These are phyloP conservation scores for Groenewaldozyma salmanticensis DNA, from an alignment of 805 yeast species.

Conservation along the genomic window DNA sequence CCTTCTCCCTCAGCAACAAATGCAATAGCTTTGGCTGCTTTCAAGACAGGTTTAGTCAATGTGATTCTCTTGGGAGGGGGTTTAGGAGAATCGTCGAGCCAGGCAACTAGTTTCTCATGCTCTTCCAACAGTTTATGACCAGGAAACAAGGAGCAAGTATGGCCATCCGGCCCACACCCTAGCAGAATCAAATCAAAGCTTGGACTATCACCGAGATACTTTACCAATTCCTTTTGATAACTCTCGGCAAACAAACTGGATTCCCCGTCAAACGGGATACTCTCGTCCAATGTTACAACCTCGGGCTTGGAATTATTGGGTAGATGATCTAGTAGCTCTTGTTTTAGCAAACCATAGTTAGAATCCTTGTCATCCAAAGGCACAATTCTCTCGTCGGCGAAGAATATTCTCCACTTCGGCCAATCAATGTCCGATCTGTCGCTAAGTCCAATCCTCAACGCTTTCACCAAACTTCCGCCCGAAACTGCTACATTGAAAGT, in stretches of 20 bases:
- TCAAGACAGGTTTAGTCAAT: slow-evolving; percentile 69
- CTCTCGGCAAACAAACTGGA: slow-evolving; percentile 48
- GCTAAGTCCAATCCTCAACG: slow-evolving; percentile 51
- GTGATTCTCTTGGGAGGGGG: slow-evolving; percentile 92
- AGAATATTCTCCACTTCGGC: slow-evolving; percentile 44
- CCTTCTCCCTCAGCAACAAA: slow-evolving; percentile 88
- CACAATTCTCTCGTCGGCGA: slow-evolving; percentile 87
- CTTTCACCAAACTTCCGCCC: slow-evolving; percentile 85
- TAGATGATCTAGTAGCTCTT: slow-evolving; percentile 42
- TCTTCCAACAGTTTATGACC: slow-evolving; percentile 62
- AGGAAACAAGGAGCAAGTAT: slow-evolving; percentile 88
- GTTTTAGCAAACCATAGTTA: slow-evolving; percentile 71
- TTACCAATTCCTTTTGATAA: slow-evolving; percentile 53
- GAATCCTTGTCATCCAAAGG: slow-evolving; percentile 76
- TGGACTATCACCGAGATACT: slow-evolving; percentile 25
- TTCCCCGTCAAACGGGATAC: slow-evolving; percentile 46
- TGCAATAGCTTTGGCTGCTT: slow-evolving; percentile 44
- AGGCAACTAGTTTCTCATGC: slow-evolving; percentile 41
- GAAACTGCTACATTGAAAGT: slow-evolving; percentile 71
- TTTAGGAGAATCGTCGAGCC: slow-evolving; percentile 78
- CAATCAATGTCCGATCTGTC: slow-evolving; percentile 30
- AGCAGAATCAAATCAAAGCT: slow-evolving; percentile 56
- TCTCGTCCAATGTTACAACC: slow-evolving; percentile 56
- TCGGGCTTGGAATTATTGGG: slow-evolving; percentile 39
- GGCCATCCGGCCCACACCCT: slow-evolving; percentile 96